Percentiles rank a stretch among this genome's conserved stretches.
Conservation (phyloP, 495 filamentous ascomycete species). For the Talaromyces nanjingensis region DNA sequence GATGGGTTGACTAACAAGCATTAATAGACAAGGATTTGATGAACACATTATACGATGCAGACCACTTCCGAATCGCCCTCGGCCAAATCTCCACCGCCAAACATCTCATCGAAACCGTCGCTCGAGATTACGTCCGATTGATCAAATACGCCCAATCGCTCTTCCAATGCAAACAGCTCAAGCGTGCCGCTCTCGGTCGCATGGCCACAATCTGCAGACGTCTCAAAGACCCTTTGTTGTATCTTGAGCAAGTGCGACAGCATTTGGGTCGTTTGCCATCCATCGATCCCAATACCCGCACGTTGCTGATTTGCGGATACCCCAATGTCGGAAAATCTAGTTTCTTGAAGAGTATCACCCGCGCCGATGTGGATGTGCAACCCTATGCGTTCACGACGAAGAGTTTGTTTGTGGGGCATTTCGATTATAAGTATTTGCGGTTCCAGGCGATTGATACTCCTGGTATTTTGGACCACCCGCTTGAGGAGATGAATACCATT, state of each 20-base stretch:
- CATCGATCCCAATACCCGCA: constrained; percentile 94
- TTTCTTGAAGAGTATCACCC: constrained; percentile 83
- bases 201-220: constrained; percentile 96
- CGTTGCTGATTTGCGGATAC: constrained; percentile 91
- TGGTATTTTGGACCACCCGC: constrained; percentile 92
- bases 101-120: constrained; percentile 91
- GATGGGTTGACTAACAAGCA: neutral
- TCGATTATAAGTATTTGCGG: constrained; percentile 96
- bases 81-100: constrained; percentile 95
- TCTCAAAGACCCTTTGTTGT: constrained; percentile 86
- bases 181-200: constrained; percentile 79
- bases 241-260: constrained; percentile 96
- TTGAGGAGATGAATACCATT: constrained; percentile 99
- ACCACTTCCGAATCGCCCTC: constrained; percentile 95
- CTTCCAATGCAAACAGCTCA: constrained; percentile 93
- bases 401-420: constrained; percentile 93
- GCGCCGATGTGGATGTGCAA: constrained; percentile 96
- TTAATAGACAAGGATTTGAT: constrained; percentile 64
- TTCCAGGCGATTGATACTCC: constrained; percentile 89
- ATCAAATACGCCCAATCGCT: constrained; percentile 94
- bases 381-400: constrained; percentile 99
- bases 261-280: constrained; percentile 96
- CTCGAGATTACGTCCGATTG: constrained; percentile 86
- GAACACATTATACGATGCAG: constrained; percentile 88
- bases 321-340: constrained; percentile 97